Percentiles rank a stretch among this genome's conserved stretches.
These are phyloP conservation scores for Verticillium klebahnii DNA, from an alignment of 2,329 filamentous ascomycete genomes.

Conservation along the genomic window DNA sequence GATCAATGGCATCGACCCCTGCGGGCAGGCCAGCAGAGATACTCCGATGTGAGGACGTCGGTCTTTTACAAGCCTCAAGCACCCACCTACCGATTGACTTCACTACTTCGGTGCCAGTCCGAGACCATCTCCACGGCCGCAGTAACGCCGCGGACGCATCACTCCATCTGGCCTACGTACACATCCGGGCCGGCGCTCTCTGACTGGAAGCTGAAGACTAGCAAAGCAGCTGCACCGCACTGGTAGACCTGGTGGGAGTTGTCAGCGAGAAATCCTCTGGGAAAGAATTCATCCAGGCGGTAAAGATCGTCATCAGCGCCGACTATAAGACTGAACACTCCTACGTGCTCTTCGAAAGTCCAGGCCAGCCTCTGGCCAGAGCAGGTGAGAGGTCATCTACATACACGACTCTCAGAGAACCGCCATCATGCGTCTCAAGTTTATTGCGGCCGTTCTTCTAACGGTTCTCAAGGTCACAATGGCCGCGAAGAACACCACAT, in stretches of 20 bases:
- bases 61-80: neutral
- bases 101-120: neutral
- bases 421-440: neutral
- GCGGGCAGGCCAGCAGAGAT: neutral
- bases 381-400: neutral
- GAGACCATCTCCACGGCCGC: neutral
- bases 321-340: neutral
- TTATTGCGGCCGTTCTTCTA: neutral
- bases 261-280: too few relatives aligned
- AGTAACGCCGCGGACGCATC: neutral
- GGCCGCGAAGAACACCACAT: constrained; percentile 16
- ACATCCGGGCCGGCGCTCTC: neutral
- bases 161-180: neutral
- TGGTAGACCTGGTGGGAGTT: too few relatives aligned
- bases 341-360: neutral
- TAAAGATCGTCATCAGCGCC: neutral
- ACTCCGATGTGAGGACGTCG: neutral
- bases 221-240: too few relatives aligned
- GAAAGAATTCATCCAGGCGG: neutral
- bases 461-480: neutral
- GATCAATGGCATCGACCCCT: neutral
- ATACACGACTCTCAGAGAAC: neutral
- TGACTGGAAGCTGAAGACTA: neutral
- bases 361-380: neutral
- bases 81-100: neutral